Base-by-base conservation (phyloP, 2,329 filamentous ascomycete species). In the Aspergillus latus region DNA sequence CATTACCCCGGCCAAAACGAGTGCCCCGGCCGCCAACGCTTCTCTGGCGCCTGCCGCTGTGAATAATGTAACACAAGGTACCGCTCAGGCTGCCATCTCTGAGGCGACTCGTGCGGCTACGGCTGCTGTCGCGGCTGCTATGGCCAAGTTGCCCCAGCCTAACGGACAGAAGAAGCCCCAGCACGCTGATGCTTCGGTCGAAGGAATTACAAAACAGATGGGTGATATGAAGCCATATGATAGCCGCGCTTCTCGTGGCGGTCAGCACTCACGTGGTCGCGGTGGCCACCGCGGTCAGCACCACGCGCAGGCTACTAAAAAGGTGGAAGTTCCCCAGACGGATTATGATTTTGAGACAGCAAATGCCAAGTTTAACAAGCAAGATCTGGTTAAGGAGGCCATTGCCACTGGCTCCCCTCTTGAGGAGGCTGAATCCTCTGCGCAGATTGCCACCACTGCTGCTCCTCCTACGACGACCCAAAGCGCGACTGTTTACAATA, bases 311-410 rank as follows among this genome's bases (percentile, higher is more conserved):
- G n/a, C 26, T 9, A 76, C 81, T 48, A 78, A 82, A 64, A 94
- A 90, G 76, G 85, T 97, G 32, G 92, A 96, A 52, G 90, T 99
- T 2, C 94, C 94, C 0, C 84, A 88, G 47, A 87, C 90, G 1
- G 94, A 97, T 69, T 99, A 92, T 66, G 93, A 99, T 69, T 99
- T 99, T 68, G 89, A 88, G 64, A 84, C 83, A 13, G 82, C 89
- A 29, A 96, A 96, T 70, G 89, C 89, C 48, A 94, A 92, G 72
- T 95, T 95, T 78, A 93, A 91, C 78, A 88, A 95, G 76, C 86
- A 90, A 65, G 89, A 93, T 64, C 74, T 96, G 45, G 88, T 90
- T 39, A 96, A 96, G 76, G 91, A 97, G 73, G 92, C 90, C 3
- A 90, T 92, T 69, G 88, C 89, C 21, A 84, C 82, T 40, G 86